Percentiles rank a stretch among this genome's conserved stretches.
Conservation (phyloP, 345 rosid species). For the Sisymbrium altissimum region DNA sequence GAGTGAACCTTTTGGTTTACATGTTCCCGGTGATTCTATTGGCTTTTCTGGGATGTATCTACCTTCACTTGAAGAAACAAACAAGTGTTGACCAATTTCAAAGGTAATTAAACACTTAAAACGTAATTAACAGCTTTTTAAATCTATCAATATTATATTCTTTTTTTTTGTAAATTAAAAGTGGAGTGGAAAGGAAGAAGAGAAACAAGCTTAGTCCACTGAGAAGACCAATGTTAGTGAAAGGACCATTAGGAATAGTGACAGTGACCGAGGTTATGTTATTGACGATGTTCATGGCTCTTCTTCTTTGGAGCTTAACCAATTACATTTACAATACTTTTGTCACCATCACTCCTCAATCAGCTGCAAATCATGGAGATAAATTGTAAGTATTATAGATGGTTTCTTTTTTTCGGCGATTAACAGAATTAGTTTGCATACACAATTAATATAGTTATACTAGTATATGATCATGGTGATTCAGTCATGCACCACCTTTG, state of each 20-base stretch:
- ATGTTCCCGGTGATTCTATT: conserved; percentile 60
- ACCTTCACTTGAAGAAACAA: conserved; percentile 49
- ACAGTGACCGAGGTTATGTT: conserved; percentile 56
- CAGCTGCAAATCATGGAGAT: conserved; percentile 32
- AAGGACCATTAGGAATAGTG: conserved; percentile 85
- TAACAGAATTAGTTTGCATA: neutral
- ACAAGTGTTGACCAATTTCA: neutral
- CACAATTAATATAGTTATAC: neutral
- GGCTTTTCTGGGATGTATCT: conserved; percentile 50
- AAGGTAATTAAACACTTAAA: conserved; percentile 1
- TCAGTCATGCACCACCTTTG: neutral
- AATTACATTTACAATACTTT: conserved; percentile 43
- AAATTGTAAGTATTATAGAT: conserved; percentile 39
- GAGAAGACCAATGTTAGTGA: conserved; percentile 62
- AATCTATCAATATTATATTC: neutral
- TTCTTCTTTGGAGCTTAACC: conserved; percentile 60
- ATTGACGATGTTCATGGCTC: conserved; percentile 63
- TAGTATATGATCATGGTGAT: neutral
- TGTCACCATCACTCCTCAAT: conserved; percentile 35
- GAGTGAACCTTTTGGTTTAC: conserved; percentile 43
- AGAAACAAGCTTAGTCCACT: conserved; percentile 6
- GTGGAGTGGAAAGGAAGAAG: conserved; percentile 9
- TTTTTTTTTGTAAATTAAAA: neutral
- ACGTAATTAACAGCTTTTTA: neutral
- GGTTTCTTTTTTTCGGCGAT: neutral